Evolutionary conservation across 495 filamentous ascomycete species (phyloP).

Genomic region (Clohesyomyces aquaticus): DNA sequence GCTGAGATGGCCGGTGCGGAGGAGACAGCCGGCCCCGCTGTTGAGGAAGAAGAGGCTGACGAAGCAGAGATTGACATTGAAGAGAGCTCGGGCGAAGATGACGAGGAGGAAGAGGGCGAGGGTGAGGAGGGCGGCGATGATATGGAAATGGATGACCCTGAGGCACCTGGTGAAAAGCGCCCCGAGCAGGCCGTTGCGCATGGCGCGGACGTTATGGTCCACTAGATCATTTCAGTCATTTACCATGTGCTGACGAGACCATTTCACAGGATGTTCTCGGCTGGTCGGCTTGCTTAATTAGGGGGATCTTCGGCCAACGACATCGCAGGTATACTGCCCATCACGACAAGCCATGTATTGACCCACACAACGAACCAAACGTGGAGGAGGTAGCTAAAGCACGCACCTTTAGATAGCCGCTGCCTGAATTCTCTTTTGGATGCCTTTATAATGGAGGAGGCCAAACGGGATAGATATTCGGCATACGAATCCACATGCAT

Average conservation of each 20-base stretch:
- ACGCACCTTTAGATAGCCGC: too few species aligned
- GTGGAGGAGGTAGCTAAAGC: too few species aligned
- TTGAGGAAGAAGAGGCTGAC: slow-evolving; percentile 82
- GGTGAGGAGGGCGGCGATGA: slow-evolving; percentile 67
- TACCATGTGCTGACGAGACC: background rate
- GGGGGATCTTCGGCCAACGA: too few species aligned
- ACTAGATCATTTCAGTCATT: slow-evolving; percentile 10
- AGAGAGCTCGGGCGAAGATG: slow-evolving; percentile 83
- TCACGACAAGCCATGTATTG: too few species aligned
- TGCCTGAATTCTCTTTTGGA: background rate
- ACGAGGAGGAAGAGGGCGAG: slow-evolving; percentile 75
- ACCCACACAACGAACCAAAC: too few species aligned
- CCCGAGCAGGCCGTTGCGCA: slow-evolving; percentile 12
- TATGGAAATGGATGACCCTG: slow-evolving; percentile 74
- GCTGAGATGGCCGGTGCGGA: slow-evolving; percentile 83
- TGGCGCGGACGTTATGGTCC: slow-evolving; percentile 33
- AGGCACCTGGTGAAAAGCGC: slow-evolving; percentile 21
- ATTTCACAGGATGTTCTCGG: background rate
- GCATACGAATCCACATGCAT: too few species aligned
- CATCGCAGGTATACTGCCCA: too few species aligned
- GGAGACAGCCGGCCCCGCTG: slow-evolving; percentile 55
- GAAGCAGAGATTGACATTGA: slow-evolving; percentile 97
- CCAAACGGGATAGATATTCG: slow-evolving; percentile 1
- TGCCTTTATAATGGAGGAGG: background rate
- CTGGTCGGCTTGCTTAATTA: background rate